phyloP scores from a whole-genome alignment of 768 basidiomycete genomes.

The Cystoderma amianthinum region DNA sequence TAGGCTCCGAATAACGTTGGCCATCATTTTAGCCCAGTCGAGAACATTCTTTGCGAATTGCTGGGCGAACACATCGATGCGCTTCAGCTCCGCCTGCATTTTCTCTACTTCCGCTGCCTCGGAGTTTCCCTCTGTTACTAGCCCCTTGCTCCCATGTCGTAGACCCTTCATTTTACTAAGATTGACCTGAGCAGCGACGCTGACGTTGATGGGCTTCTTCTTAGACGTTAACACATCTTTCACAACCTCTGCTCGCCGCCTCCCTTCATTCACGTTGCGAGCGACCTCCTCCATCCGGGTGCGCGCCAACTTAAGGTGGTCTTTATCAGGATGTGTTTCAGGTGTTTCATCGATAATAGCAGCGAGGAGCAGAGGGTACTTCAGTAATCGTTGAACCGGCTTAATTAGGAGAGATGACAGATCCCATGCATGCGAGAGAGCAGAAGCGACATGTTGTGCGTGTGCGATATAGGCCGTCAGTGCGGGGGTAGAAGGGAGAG shows the following conservation, averaged over 20 bases:
- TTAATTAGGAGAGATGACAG: conserved; percentile 93
- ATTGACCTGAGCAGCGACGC: conserved; percentile 49
- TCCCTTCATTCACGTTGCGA: conserved; percentile 70
- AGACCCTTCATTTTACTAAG: conserved; percentile 56
- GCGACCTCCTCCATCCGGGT: conserved; percentile 66
- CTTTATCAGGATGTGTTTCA: conserved; percentile 60
- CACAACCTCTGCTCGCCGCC: conserved; percentile 72
- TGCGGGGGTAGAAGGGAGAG: conserved; percentile 43
- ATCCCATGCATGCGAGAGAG: conserved; percentile 86
- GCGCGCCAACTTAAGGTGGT: conserved; percentile 44
- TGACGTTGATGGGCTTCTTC: conserved; percentile 31
- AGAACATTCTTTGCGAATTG: conserved; percentile 55
- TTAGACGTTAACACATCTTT: conserved; percentile 58
- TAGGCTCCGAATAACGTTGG: conserved; percentile 40
- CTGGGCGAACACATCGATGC: conserved; percentile 50
- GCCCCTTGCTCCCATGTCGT: conserved; percentile 16
- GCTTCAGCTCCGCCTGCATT: conserved; percentile 50
- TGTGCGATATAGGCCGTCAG: conserved; percentile 61
- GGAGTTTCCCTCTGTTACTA: conserved; percentile 16
- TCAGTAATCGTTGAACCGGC: conserved; percentile 92
- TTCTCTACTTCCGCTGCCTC: conserved; percentile 47
- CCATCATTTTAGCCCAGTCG: conserved; percentile 54
- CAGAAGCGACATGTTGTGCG: conserved; percentile 58
- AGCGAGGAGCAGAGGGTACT: conserved; percentile 82
- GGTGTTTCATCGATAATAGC: conserved; percentile 75